Base-by-base conservation (phyloP, 2,329 filamentous ascomycete genomes). In the Aureobasidium vineae region DNA sequence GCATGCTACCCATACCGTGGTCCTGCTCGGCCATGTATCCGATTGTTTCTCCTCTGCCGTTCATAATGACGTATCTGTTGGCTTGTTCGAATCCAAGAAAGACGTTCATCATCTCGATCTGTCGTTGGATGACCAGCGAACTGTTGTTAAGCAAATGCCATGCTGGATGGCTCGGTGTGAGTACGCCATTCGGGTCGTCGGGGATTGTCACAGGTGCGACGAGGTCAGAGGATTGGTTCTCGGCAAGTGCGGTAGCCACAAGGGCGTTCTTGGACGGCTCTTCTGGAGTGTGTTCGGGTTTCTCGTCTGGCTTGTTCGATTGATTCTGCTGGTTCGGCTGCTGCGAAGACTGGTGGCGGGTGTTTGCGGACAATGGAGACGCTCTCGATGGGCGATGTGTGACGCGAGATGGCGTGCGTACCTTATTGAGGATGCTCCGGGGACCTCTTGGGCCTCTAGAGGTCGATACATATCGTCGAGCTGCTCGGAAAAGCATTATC, bases 1-100 rank as follows among this genome's bases (percentile, higher is more conserved):
- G 77, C 36, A 82, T 80, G 65, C 78, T 83, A 1, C 81, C 84
- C 65, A 88, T 76, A 1, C 86, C 85, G 67, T 83, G 83, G 54
- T 88, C 86, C 71, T 84, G 82, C 74, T 89, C 86, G 38, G 85
- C 86, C 72, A 89, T 83, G 70, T 86, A 88, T 15, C 86, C 86
- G 50, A 88, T 80, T 69, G 87, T 86, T 67, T 85, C 84, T 6
- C 86, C 86, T 63, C 84, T 79, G 1, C 85, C 85, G 75, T 88
- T 84, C 80, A 88, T 84, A 57, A 89, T 87, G 16, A 87, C 81
- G 72, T 89, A 89, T 73, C 82, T 82, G 71, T 88, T 88, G 15
- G 86, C 86, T 73, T 89, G 86, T 74, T 89, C 86, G 70, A 88
- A 88, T 1, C 86, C 86, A 74, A 88, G 77, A 71, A 89, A 80